phyloP scores from a whole-genome alignment of 108 stramenopile species.

The Nannochloropsis salina region DNA sequence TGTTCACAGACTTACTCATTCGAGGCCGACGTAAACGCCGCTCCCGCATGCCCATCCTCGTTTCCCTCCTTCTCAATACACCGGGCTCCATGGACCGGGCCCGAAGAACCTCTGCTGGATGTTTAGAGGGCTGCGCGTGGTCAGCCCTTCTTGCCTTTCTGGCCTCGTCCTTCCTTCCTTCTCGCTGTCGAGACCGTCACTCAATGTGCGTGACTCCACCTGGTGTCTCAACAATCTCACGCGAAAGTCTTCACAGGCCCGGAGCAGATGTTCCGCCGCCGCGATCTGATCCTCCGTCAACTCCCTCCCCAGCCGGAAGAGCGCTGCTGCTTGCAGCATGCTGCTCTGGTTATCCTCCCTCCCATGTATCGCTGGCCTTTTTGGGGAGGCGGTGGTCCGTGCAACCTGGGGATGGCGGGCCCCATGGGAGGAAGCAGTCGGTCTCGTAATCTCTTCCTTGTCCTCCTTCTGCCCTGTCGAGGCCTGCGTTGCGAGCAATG shows the following conservation, averaged over 20 bases:
- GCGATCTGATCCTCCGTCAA: background rate
- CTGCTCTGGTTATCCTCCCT: no score
- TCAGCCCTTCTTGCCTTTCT: background rate
- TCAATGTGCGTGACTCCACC: background rate
- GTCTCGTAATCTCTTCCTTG: no score
- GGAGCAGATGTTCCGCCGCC: background rate
- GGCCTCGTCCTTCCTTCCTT: background rate
- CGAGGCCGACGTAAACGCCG: background rate
- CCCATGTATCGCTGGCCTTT: no score
- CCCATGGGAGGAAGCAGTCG: no score
- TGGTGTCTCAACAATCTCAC: background rate
- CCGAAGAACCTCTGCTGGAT: background rate
- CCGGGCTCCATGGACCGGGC: background rate
- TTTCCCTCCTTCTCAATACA: background rate
- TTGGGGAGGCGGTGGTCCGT: no score
- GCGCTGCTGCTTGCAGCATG: background rate
- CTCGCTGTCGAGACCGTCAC: background rate
- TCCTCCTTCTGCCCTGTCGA: no score
- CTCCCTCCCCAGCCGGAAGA: background rate
- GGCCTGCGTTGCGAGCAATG: background rate
- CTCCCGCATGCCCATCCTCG: background rate
- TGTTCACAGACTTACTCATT: no score
- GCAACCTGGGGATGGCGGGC: no score
- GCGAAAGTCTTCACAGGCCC: background rate
- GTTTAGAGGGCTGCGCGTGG: background rate